phyloP scores from a whole-genome alignment of 345 rosid species.

The Ricinus communis region DNA sequence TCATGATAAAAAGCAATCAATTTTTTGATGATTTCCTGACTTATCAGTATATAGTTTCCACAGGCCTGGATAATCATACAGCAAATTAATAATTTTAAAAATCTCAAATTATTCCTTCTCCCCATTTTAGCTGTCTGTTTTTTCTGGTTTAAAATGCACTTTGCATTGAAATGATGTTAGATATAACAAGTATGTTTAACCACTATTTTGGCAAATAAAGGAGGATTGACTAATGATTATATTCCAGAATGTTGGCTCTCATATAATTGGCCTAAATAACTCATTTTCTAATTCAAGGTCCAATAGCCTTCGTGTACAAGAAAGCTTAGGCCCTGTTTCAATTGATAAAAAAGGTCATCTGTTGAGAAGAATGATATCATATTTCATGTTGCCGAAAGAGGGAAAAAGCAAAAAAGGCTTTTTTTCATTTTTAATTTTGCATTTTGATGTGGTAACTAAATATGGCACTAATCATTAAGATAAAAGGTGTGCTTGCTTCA shows the following conservation, averaged over 20 bases:
- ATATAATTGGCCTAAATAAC: background rate
- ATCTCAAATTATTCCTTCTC: no score
- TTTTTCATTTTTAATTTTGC: background rate
- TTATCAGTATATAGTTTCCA: background rate
- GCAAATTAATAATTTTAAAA: no score
- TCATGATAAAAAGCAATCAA: background rate
- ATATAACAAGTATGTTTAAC: background rate
- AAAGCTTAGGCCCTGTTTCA: background rate
- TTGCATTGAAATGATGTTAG: background rate
- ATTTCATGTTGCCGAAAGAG: background rate
- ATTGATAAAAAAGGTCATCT: no score
- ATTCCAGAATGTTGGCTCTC: background rate
- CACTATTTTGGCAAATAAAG: background rate
- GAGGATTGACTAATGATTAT: background rate
- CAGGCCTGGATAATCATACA: background rate
- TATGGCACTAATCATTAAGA: background rate
- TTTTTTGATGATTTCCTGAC: no score
- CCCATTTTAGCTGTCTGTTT: no score
- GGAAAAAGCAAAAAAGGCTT: background rate
- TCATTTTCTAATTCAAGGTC: constrained; percentile 4
- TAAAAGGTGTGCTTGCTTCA: background rate
- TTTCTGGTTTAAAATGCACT: background rate
- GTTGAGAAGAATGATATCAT: background rate
- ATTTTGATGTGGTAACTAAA: background rate
- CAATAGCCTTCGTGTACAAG: background rate